Evolutionary conservation across 345 rosid species (phyloP).

Genomic region (Rubroshorea leprosula): DNA sequence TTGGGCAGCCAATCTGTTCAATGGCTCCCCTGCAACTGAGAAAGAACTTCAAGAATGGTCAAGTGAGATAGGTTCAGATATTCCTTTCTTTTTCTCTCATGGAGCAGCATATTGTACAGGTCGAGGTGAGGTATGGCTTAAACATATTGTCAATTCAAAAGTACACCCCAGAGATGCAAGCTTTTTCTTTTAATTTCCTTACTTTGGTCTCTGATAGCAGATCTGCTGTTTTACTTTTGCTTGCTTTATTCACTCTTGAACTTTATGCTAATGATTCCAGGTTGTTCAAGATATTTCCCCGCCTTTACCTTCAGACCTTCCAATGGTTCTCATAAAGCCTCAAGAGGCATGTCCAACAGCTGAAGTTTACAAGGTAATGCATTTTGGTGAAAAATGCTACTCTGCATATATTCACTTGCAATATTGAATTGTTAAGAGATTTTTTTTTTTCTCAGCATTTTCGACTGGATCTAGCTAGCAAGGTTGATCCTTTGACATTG

Average conservation of each 20-base stretch:
- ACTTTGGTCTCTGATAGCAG: slow-evolving; percentile 9
- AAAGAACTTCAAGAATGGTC: slow-evolving; percentile 97
- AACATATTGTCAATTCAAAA: neutral
- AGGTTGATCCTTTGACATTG: slow-evolving; percentile 59
- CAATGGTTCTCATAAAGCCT: slow-evolving; percentile 90
- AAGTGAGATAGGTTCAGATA: slow-evolving; percentile 92
- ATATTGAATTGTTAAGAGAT: slow-evolving; percentile 7
- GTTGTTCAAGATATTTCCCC: slow-evolving; percentile 78
- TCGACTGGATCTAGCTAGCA: slow-evolving; percentile 63
- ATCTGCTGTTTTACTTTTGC: neutral
- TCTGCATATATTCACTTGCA: slow-evolving; percentile 10
- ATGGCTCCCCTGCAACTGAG: slow-evolving; percentile 66
- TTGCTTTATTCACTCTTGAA: slow-evolving; percentile 14
- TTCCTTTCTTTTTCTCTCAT: slow-evolving; percentile 91
- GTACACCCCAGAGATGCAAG: too few relatives aligned
- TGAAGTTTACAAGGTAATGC: slow-evolving; percentile 83
- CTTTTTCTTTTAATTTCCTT: neutral
- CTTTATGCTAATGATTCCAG: slow-evolving; percentile 31
- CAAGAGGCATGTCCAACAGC: slow-evolving; percentile 85
- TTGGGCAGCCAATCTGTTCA: slow-evolving; percentile 96
- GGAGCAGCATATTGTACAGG: slow-evolving; percentile 97
- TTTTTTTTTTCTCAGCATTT: slow-evolving; percentile 44
- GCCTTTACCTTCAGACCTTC: slow-evolving; percentile 61
- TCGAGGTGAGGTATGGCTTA: slow-evolving; percentile 84
- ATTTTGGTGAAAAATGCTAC: neutral